A percentile compares a stretch with the other conserved stretches of the same genome.
phyloP scores from a whole-genome alignment of 169 alveolate species.

The Plasmodium vivax region DNA sequence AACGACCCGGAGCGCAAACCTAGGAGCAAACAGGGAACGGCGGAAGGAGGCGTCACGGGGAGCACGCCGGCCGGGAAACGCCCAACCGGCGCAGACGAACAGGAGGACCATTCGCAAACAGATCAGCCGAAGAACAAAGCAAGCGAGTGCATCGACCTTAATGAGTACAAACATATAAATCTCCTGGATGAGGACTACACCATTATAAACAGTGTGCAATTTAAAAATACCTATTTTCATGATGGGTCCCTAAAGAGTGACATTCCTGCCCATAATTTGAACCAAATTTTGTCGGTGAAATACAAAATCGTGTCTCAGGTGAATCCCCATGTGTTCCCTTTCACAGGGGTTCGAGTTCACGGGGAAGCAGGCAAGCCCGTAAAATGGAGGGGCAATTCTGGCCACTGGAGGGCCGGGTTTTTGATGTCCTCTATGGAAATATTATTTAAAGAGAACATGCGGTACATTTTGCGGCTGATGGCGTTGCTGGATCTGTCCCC shows the following conservation, averaged over 20 bases:
- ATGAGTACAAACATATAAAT: conserved; percentile 29
- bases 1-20: neutral
- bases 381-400: conserved; percentile 77
- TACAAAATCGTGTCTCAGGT: conserved; percentile 79
- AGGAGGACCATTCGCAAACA: neutral
- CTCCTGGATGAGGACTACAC: conserved; percentile 62
- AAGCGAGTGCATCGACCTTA: conserved; percentile 5
- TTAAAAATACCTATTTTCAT: conserved; percentile 77
- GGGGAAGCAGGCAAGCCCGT: conserved; percentile 84
- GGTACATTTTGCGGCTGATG: conserved; percentile 77
- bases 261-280: conserved; percentile 73
- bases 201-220: conserved; percentile 67
- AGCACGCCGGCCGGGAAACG: neutral
- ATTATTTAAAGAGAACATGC: conserved; percentile 77
- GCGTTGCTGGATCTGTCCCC: conserved; percentile 81
- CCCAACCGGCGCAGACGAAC: neutral
- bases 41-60: neutral
- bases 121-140: neutral
- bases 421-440: conserved; percentile 78
- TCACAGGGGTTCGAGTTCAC: conserved; percentile 78
- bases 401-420: conserved; percentile 81
- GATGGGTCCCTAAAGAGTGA: conserved; percentile 81
- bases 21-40: neutral
- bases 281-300: conserved; percentile 73
- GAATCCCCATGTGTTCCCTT: conserved; percentile 80